Percentiles rank a stretch among this genome's conserved stretches.
Evolutionary conservation across 768 basidiomycete species (phyloP).

Genomic region (Pilatotrama ljubarskyi): DNA sequence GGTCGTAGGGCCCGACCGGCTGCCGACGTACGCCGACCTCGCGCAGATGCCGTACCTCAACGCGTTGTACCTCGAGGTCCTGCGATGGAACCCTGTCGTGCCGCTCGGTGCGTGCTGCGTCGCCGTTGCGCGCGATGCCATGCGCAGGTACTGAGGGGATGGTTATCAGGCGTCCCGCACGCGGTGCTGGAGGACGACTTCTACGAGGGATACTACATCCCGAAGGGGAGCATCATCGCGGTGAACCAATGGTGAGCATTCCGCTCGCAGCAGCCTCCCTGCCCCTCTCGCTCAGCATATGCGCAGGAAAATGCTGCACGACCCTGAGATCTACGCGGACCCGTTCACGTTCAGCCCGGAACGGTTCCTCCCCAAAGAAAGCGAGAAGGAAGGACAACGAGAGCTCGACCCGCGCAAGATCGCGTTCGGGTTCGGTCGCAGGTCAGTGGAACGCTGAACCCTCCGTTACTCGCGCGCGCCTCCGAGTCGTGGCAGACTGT

Average conservation of each 20-base stretch:
- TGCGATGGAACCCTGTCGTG: conserved; percentile 36
- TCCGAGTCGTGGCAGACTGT: too few relatives aligned
- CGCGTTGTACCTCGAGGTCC: conserved; percentile 32
- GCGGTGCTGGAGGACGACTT: conserved; percentile 28
- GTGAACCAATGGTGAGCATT: conserved; percentile 19
- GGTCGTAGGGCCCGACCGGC: conserved; percentile 29
- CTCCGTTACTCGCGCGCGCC: too few relatives aligned
- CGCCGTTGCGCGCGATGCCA: too few relatives aligned
- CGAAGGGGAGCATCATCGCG: conserved; percentile 25
- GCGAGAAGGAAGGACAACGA: background rate
- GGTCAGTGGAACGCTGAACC: too few relatives aligned
- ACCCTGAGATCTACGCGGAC: conserved; percentile 11
- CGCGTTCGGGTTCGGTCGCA: conserved; percentile 38
- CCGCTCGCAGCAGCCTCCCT: too few relatives aligned
- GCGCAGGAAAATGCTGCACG: conserved; percentile 29
- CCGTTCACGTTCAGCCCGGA: conserved; percentile 9
- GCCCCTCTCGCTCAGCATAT: background rate
- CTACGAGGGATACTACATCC: conserved; percentile 33
- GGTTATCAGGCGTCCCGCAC: conserved; percentile 32
- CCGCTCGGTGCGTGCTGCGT: conserved; percentile 34
- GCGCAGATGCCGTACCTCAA: conserved; percentile 18
- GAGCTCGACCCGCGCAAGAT: conserved; percentile 30
- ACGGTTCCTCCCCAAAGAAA: background rate
- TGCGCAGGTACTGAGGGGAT: background rate
- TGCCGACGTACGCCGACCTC: conserved; percentile 44